Percentiles rank a stretch among this genome's conserved stretches.
These are phyloP conservation scores for Aeschynomene evenia DNA, from an alignment of 306 rosid species.

Conservation along the genomic window DNA sequence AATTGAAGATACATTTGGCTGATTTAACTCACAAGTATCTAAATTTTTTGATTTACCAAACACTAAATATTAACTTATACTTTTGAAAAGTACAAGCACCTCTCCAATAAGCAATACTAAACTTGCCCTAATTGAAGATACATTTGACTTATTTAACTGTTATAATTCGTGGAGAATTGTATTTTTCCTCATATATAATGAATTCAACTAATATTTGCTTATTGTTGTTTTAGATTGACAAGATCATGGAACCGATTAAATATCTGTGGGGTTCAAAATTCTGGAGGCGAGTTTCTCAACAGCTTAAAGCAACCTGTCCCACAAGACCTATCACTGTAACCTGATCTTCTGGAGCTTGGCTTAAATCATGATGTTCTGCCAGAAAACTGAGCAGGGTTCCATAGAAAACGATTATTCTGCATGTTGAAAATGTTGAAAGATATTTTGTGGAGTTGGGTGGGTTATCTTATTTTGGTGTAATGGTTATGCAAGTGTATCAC, in stretches of 20 bases:
- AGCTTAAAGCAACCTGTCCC: constrained; percentile 35
- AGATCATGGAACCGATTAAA: constrained; percentile 38
- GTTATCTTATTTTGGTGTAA: constrained; percentile 1
- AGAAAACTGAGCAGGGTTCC: constrained; percentile 37
- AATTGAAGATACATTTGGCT: too few relatives aligned
- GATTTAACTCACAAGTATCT: too few relatives aligned
- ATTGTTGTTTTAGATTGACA: constrained; percentile 32
- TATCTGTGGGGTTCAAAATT: constrained; percentile 37
- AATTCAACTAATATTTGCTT: not conserved
- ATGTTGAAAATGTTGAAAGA: constrained; percentile 33
- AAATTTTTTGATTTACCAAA: too few relatives aligned
- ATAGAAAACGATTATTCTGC: constrained; percentile 16
- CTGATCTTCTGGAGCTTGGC: constrained; percentile 38
- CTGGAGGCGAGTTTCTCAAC: constrained; percentile 40
- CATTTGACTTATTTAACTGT: not conserved
- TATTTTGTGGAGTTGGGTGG: not conserved
- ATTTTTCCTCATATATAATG: not conserved
- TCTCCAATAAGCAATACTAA: too few relatives aligned
- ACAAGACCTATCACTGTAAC: constrained; percentile 34
- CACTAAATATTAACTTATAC: too few relatives aligned
- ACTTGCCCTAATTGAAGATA: constrained; percentile 10
- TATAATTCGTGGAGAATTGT: not conserved
- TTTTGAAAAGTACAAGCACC: too few relatives aligned
- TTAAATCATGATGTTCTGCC: constrained; percentile 32
- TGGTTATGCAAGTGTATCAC: not conserved